Conservation (phyloP, 192 early-diverging fungal species). For the Backusella mclennaniae region DNA sequence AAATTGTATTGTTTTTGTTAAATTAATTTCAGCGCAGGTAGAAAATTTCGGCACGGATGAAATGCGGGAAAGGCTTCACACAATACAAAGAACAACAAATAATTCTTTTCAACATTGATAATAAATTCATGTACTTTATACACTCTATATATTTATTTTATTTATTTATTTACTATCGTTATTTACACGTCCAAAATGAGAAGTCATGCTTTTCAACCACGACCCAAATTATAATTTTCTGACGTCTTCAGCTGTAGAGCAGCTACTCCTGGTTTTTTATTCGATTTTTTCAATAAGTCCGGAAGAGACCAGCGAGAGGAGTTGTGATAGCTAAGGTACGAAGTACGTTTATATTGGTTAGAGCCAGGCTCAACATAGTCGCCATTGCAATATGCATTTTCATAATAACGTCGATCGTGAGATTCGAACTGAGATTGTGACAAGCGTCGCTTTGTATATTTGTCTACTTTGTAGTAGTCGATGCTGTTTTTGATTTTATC, state of each 20-base stretch:
- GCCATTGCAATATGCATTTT: conserved; percentile 26
- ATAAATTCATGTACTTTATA: not conserved
- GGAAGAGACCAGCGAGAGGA: conserved; percentile 9
- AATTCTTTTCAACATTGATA: not conserved
- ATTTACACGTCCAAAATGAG: not conserved
- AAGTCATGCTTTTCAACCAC: not conserved
- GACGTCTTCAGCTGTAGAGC: not conserved
- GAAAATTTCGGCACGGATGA: conserved; percentile 28
- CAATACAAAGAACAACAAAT: conserved; percentile 24
- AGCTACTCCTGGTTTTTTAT: not conserved
- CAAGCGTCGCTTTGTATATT: conserved; percentile 33
- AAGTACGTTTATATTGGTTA: not conserved
- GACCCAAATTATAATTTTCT: conserved; percentile 9
- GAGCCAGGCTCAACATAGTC: conserved; percentile 14
- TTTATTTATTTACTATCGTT: not conserved
- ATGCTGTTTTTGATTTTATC: conserved; percentile 14
- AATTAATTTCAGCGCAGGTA: conserved; percentile 16
- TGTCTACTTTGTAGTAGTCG: conserved; percentile 24
- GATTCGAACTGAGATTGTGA: conserved; percentile 30
- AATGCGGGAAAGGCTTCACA: conserved; percentile 25
- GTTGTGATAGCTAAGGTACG: not conserved
- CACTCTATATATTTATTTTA: not conserved
- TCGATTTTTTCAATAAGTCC: conserved; percentile 9
- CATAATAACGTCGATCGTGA: conserved; percentile 24
- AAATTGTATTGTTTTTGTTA: not conserved